phyloP scores from a whole-genome alignment of 2,329 filamentous ascomycete species.

The Calcarisporium arbuscula region DNA sequence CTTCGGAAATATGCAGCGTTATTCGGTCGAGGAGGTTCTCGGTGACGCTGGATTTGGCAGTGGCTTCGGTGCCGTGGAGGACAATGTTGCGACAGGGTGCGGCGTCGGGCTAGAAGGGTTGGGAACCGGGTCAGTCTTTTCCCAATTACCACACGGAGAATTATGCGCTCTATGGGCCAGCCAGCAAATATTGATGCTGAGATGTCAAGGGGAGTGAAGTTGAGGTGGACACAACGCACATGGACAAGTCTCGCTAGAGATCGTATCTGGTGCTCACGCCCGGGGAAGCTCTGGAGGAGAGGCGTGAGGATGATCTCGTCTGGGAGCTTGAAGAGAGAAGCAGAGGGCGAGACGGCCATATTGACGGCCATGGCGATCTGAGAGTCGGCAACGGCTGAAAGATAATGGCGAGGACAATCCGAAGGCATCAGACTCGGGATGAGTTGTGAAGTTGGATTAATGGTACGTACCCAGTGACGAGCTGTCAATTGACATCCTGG shows the following conservation, averaged over 20 bases:
- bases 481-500: too few species aligned
- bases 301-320: slow-evolving; percentile 43
- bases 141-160: too few species aligned
- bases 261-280: slow-evolving; percentile 53
- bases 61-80: slow-evolving; percentile 77
- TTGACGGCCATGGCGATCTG: too few species aligned
- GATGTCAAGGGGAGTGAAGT: not conserved
- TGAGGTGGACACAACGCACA: slow-evolving; percentile 25
- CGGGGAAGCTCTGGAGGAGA: slow-evolving; percentile 45
- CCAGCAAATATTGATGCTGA: slow-evolving; percentile 2
- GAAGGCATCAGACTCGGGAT: too few species aligned
- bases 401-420: too few species aligned
- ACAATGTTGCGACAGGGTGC: slow-evolving; percentile 70
- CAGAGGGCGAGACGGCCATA: too few species aligned
- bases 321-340: slow-evolving; percentile 44
- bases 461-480: too few species aligned
- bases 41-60: slow-evolving; percentile 74
- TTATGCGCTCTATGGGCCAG: not conserved
- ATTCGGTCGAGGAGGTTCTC: slow-evolving; percentile 35
- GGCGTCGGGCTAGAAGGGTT: slow-evolving; percentile 49
- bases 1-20: slow-evolving; percentile 11
- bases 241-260: slow-evolving; percentile 49
- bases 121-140: not conserved
- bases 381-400: too few species aligned
- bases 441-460: too few species aligned